These are phyloP conservation scores for Verticillium nubilum DNA, from an alignment of 2,329 filamentous ascomycete genomes.

Conservation along the genomic window DNA sequence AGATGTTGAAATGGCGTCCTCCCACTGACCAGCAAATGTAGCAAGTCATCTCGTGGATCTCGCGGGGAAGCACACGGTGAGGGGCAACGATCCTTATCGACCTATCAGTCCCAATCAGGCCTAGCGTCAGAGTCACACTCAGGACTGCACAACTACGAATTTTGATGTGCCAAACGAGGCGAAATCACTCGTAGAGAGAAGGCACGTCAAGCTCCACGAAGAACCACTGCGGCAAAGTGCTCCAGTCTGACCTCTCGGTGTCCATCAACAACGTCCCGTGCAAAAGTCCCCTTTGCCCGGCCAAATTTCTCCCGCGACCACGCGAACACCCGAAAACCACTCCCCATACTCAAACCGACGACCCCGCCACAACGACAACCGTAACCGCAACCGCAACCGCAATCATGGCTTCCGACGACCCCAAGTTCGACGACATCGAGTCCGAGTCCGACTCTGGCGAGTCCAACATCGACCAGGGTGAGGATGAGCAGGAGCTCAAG, in stretches of 20 bases:
- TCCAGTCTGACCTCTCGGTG: not conserved
- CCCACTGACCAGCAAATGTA: not conserved
- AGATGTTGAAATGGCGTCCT: no score
- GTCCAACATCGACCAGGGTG: constrained; percentile 53
- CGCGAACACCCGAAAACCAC: constrained; percentile 5
- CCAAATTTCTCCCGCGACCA: constrained; percentile 2
- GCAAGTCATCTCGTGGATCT: not conserved
- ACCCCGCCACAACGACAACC: constrained; percentile 17
- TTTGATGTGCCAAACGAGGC: constrained; percentile 27
- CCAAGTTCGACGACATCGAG: constrained; percentile 67
- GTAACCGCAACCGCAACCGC: constrained; percentile 4
- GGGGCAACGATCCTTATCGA: constrained; percentile 23
- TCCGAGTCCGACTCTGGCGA: constrained; percentile 65
- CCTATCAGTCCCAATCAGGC: constrained; percentile 27
- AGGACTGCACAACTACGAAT: constrained; percentile 35
- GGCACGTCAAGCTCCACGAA: constrained; percentile 15
- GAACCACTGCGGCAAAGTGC: not conserved
- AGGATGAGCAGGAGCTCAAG: constrained; percentile 66
- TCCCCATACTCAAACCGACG: constrained; percentile 10
- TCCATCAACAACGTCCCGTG: constrained; percentile 9
- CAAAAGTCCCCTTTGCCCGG: constrained; percentile 3
- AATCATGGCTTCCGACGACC: constrained; percentile 48
- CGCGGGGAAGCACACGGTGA: not conserved
- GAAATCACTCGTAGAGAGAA: constrained; percentile 19
- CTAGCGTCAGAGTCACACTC: constrained; percentile 34